phyloP scores from a whole-genome alignment of 1,139 yeast genomes.

The Yamadazyma dendronema region DNA sequence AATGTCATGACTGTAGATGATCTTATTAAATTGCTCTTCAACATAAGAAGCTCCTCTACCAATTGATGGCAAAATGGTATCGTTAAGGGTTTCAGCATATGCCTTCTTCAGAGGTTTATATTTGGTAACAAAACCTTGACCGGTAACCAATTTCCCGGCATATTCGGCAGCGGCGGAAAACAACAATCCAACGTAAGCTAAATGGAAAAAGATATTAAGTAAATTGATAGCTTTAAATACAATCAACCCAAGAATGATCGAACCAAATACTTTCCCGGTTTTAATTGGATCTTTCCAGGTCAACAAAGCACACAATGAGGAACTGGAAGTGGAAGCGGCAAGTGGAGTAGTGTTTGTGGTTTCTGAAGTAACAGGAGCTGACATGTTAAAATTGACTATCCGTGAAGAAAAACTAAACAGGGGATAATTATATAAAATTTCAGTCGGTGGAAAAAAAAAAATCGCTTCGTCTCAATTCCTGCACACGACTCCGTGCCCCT shows the following conservation, averaged over 20 bases:
- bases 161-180: slow-evolving; percentile 69
- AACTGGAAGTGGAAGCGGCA: slow-evolving; percentile 9
- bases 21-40: slow-evolving; percentile 54
- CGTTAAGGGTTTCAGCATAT: slow-evolving; percentile 40
- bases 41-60: slow-evolving; percentile 40
- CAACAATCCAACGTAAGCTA: slow-evolving; percentile 46
- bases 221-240: slow-evolving; percentile 70
- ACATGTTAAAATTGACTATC: slow-evolving; percentile 7
- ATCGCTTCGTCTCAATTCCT: slow-evolving; percentile 4
- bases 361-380: slow-evolving; percentile 16
- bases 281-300: slow-evolving; percentile 82
- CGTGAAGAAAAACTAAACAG: slow-evolving; percentile 2
- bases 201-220: slow-evolving; percentile 63
- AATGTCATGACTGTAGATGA: slow-evolving; percentile 65
- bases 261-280: slow-evolving; percentile 77
- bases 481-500: background rate
- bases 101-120: slow-evolving; percentile 51
- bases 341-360: slow-evolving; percentile 9
- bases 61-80: slow-evolving; percentile 41
- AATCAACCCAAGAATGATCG: slow-evolving; percentile 56
- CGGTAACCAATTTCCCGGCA: slow-evolving; percentile 61
- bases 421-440: slow-evolving; percentile 9
- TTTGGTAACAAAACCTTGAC: slow-evolving; percentile 69
- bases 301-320: slow-evolving; percentile 38
- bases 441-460: slow-evolving; percentile 6